Conservation (phyloP, 495 filamentous ascomycete species). For the Podospora fimiseda region DNA sequence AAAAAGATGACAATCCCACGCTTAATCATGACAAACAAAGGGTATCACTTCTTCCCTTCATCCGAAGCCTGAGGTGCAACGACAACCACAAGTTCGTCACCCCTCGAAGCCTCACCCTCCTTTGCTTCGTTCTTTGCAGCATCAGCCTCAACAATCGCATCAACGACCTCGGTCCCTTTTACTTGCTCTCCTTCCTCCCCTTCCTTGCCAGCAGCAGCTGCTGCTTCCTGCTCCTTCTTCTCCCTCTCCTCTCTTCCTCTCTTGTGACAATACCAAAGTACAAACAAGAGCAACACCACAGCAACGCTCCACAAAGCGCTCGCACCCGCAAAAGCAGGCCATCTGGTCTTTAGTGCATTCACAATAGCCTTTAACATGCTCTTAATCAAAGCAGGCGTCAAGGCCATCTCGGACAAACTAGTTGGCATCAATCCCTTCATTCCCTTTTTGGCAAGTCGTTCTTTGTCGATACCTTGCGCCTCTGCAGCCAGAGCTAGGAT, state of each 20-base stretch:
- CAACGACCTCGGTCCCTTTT: neutral
- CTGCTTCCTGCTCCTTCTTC: slow-evolving; percentile 50
- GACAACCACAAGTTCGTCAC: too few species aligned
- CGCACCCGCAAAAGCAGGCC: slow-evolving; percentile 76
- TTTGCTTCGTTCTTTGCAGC: neutral
- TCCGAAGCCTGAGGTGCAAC: too few species aligned
- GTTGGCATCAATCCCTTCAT: slow-evolving; percentile 34
- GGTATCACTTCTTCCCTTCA: too few species aligned
- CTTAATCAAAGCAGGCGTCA: slow-evolving; percentile 75
- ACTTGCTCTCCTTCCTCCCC: neutral
- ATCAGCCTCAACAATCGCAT: neutral
- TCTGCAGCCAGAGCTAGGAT: slow-evolving; percentile 69
- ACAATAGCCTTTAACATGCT: slow-evolving; percentile 79
- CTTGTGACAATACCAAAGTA: slow-evolving; percentile 97
- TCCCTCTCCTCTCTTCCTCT: slow-evolving; percentile 78
- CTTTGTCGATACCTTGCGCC: slow-evolving; percentile 50
- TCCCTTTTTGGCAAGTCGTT: slow-evolving; percentile 21
- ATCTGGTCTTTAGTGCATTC: slow-evolving; percentile 72
- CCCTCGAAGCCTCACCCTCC: too few species aligned
- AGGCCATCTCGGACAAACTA: slow-evolving; percentile 69
- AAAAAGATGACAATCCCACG: too few species aligned
- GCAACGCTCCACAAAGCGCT: slow-evolving; percentile 84
- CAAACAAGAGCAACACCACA: slow-evolving; percentile 77
- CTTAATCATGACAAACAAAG: too few species aligned
- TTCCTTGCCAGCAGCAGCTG: neutral